These are phyloP conservation scores for Talaromyces adpressus DNA, from an alignment of 495 filamentous ascomycete species.

Conservation along the genomic window DNA sequence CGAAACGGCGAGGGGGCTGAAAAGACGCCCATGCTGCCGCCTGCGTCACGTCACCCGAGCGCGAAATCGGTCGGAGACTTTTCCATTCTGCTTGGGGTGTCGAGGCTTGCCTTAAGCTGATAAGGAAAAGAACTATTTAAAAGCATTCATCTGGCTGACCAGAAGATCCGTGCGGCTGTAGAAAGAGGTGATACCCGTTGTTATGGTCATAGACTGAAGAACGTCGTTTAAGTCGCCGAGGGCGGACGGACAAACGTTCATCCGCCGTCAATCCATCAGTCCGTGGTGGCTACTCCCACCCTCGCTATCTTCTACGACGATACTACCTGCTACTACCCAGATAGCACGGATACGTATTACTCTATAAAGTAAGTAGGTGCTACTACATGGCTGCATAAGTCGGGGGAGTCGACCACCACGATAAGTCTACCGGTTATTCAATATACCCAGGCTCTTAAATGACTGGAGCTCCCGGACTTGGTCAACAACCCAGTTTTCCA, in stretches of 20 bases:
- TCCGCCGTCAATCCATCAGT: not conserved
- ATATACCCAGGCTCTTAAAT: not conserved
- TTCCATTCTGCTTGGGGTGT: not conserved
- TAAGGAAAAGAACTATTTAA: not conserved
- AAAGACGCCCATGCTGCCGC: not conserved
- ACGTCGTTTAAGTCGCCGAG: not conserved
- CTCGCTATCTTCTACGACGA: not conserved
- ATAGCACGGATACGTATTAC: not conserved
- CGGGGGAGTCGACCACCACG: not conserved
- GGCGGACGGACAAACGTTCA: not conserved
- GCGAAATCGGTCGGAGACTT: not conserved
- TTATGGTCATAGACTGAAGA: not conserved
- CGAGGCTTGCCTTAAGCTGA: not conserved
- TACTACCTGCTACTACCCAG: not conserved
- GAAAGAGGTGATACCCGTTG: not conserved
- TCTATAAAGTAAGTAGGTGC: not conserved
- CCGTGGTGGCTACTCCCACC: not conserved
- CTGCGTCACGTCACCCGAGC: not conserved
- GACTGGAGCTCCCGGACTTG: not conserved
- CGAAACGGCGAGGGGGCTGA: conserved; percentile 3
- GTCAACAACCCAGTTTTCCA: not conserved
- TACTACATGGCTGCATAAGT: not conserved
- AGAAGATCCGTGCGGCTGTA: not conserved
- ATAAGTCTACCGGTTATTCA: not conserved
- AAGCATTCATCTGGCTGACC: not conserved